Conservation (phyloP, 768 basidiomycete genomes). For the Harrya chromipes region DNA sequence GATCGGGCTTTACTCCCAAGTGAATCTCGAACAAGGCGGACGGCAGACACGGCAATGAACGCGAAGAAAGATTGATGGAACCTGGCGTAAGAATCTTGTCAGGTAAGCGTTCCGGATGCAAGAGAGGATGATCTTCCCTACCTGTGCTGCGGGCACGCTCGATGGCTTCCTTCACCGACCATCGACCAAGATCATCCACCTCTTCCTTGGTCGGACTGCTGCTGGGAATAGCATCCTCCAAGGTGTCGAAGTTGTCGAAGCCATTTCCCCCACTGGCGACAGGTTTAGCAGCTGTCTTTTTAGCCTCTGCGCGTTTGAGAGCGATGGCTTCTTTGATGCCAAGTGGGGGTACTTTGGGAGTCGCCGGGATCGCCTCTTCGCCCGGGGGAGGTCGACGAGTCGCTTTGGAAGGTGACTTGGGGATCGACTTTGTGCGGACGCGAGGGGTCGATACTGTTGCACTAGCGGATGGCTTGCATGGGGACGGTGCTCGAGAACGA, state of each 20-base stretch:
- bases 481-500: conserved; percentile 32
- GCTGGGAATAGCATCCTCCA: conserved; percentile 50
- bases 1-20: conserved; percentile 67
- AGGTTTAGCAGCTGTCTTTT: conserved; percentile 44
- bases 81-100: conserved; percentile 51
- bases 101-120: conserved; percentile 43
- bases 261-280: conserved; percentile 25
- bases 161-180: conserved; percentile 69
- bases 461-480: conserved; percentile 28
- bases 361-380: conserved; percentile 18
- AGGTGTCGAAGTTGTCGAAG: conserved; percentile 36
- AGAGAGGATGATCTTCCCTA: conserved; percentile 37
- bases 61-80: conserved; percentile 70
- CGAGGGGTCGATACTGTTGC: conserved; percentile 27
- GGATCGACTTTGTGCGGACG: conserved; percentile 36
- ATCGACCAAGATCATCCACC: conserved; percentile 52
- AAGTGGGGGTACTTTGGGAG: conserved; percentile 32
- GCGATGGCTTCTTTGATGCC: conserved; percentile 80
- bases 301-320: conserved; percentile 72
- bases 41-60: conserved; percentile 69
- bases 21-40: conserved; percentile 79
- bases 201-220: conserved; percentile 30
- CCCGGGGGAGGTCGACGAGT: conserved; percentile 19
- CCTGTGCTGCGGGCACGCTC: conserved; percentile 77
- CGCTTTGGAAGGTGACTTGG: conserved; percentile 34